A percentile compares a stretch with the other conserved stretches of the same genome.
Evolutionary conservation across 495 filamentous ascomycete species (phyloP).

Genomic region (Trichoderma reesei): DNA sequence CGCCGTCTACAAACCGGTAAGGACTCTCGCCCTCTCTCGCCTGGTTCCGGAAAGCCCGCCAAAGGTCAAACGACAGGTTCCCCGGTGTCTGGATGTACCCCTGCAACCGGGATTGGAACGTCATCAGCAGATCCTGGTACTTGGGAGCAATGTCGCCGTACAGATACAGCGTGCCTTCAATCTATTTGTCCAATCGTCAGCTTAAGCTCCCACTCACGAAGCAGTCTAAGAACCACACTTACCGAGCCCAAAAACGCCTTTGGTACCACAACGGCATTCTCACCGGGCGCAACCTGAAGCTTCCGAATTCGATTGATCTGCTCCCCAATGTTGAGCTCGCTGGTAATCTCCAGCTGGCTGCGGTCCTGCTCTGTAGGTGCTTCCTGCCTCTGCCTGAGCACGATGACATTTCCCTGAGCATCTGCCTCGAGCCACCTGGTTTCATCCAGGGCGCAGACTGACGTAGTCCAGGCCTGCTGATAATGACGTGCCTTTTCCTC

Average conservation of each 20-base stretch:
- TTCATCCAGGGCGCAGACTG: constrained; percentile 54
- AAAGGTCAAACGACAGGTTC: constrained; percentile 61
- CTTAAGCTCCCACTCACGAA: neutral
- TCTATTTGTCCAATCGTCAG: constrained; percentile 39
- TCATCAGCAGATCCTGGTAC: constrained; percentile 71
- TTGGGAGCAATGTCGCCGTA: constrained; percentile 63
- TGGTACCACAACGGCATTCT: constrained; percentile 59
- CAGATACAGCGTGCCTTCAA: constrained; percentile 86
- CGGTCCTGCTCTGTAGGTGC: constrained; percentile 68
- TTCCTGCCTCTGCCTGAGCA: constrained; percentile 58
- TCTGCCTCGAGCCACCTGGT: constrained; percentile 74
- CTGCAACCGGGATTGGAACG: constrained; percentile 60
- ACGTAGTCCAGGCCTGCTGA: constrained; percentile 72
- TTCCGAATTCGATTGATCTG: constrained; percentile 74
- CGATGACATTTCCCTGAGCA: constrained; percentile 75
- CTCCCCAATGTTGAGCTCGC: constrained; percentile 79
- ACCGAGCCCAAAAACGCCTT: constrained; percentile 86
- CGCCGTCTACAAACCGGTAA: constrained; percentile 83
- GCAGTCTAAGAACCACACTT: constrained; percentile 24
- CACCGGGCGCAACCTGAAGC: constrained; percentile 46
- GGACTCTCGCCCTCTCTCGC: constrained; percentile 66
- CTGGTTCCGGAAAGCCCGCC: constrained; percentile 65
- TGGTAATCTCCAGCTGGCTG: constrained; percentile 58
- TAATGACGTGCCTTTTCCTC: constrained; percentile 72
- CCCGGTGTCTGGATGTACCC: constrained; percentile 57